phyloP scores from a whole-genome alignment of 2,329 filamentous ascomycete species.

The Zelopaecilomyces penicillatus region DNA sequence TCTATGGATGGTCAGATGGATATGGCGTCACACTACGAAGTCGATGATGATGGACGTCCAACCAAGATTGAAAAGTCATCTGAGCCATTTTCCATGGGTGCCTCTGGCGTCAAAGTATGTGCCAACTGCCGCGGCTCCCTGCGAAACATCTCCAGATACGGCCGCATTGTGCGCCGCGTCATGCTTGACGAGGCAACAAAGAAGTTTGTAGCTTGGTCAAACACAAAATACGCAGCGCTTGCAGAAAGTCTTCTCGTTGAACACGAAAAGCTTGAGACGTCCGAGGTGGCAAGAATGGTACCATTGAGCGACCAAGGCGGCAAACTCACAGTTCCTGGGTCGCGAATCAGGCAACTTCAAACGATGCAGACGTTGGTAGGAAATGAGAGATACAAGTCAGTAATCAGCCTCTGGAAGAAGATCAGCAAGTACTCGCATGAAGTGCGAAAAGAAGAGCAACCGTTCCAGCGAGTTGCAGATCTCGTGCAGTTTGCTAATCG shows the following conservation, averaged over 20 bases:
- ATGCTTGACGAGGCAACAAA: conserved; percentile 56
- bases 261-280: conserved; percentile 7
- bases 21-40: conserved; percentile 41
- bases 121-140: conserved; percentile 53
- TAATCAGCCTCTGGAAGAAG: conserved; percentile 6
- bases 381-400: conserved; percentile 5
- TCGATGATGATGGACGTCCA: conserved; percentile 27
- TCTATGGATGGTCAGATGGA: conserved; percentile 55
- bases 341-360: conserved; percentile 4
- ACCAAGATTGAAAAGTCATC: conserved; percentile 26
- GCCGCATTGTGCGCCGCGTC: conserved; percentile 50
- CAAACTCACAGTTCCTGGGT: background rate
- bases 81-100: conserved; percentile 37
- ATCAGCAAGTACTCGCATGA: conserved; percentile 11
- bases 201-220: conserved; percentile 52
- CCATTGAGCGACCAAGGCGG: background rate
- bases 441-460: conserved; percentile 38
- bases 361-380: conserved; percentile 1
- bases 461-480: conserved; percentile 37
- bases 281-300: background rate
- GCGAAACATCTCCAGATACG: conserved; percentile 50
- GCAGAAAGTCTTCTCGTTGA: conserved; percentile 6
- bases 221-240: conserved; percentile 15
- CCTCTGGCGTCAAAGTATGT: conserved; percentile 42
- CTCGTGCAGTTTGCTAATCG: conserved; percentile 33